Conservation (phyloP, 2,329 filamentous ascomycete genomes). For the Fusarium buxicola region DNA sequence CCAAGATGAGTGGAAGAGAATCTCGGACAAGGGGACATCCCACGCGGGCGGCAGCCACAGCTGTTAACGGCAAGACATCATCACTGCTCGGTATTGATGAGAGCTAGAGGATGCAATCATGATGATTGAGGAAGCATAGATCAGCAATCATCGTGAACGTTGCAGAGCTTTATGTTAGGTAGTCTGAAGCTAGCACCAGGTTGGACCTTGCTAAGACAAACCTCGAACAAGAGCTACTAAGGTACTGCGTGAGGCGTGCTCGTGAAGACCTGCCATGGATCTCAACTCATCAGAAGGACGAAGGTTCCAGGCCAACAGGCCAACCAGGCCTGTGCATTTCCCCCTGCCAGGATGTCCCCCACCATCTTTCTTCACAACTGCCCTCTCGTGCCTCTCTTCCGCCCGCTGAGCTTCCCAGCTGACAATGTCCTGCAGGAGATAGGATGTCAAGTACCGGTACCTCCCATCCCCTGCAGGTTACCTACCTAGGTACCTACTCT, state of each 20-base stretch:
- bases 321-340: constrained; percentile 22
- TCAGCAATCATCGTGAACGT: no score
- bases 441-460: constrained; percentile 28
- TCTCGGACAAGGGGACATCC: constrained; percentile 24
- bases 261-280: constrained; percentile 19
- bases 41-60: constrained; percentile 16
- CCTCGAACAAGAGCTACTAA: no score
- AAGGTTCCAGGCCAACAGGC: constrained; percentile 6
- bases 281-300: not conserved
- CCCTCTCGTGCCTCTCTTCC: not conserved
- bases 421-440: constrained; percentile 39
- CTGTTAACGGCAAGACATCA: not conserved
- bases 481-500: constrained; percentile 1
- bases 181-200: no score
- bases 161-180: no score
- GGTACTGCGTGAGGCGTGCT: constrained; percentile 23
- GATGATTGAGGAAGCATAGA: no score
- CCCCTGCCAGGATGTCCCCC: constrained; percentile 18
- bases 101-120: no score
- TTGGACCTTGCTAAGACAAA: no score
- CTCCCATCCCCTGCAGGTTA: not conserved
- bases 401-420: constrained; percentile 22
- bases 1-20: constrained; percentile 9
- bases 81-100: not conserved
- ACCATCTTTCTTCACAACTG: constrained; percentile 11